phyloP scores from a whole-genome alignment of 202 grass and related monocot genomes.

The Panicum hallii region DNA sequence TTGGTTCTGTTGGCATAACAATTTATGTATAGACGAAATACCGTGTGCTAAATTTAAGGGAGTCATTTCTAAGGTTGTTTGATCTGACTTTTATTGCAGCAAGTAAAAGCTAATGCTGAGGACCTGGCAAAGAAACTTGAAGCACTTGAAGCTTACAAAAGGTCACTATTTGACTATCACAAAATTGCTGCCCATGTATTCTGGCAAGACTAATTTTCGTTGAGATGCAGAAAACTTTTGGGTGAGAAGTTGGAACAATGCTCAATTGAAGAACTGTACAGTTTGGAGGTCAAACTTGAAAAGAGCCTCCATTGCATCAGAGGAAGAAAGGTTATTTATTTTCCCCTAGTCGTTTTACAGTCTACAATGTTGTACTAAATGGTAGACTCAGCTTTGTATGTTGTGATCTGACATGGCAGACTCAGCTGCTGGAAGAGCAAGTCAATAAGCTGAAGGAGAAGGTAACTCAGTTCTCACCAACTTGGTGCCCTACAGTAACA shows the following conservation, averaged over 20 bases:
- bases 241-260: conserved; percentile 74
- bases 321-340: conserved; percentile 65
- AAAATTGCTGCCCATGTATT: not conserved
- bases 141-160: conserved; percentile 63
- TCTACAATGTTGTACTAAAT: not conserved
- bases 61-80: not conserved
- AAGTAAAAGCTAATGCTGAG: conserved; percentile 55
- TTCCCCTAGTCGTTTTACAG: not conserved
- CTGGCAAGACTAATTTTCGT: not conserved
- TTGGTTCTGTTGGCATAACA: not conserved
- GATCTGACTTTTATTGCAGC: conserved; percentile 48
- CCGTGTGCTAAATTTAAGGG: not conserved
- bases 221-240: conserved; percentile 62
- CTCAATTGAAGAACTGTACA: conserved; percentile 63
- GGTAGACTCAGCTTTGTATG: not conserved
- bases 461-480: conserved; percentile 44
- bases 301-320: conserved; percentile 63
- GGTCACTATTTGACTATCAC: conserved; percentile 30
- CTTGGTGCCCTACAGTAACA: conserved; percentile 8
- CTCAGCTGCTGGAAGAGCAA: conserved; percentile 54
- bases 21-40: not conserved
- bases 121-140: conserved; percentile 61
- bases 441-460: conserved; percentile 60
- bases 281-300: conserved; percentile 60
- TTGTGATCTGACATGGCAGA: conserved; percentile 47